phyloP scores from a whole-genome alignment of 106 monocot species.

The Dioscorea zingiberensis region DNA sequence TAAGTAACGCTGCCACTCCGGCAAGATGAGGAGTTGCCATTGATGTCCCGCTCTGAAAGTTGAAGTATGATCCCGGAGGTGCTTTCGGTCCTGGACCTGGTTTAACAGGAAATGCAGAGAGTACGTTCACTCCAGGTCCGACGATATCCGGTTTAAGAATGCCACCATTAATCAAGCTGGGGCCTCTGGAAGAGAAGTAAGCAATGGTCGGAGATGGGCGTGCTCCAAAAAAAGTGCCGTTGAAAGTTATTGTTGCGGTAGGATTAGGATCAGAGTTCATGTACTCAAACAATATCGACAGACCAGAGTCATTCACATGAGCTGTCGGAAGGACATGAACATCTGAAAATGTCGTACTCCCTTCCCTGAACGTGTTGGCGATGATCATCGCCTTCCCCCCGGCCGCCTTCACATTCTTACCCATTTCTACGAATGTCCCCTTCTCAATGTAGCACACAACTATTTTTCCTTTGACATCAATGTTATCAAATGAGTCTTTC shows the following conservation, averaged over 20 bases:
- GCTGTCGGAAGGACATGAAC: not conserved
- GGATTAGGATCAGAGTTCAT: not conserved
- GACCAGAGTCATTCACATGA: not conserved
- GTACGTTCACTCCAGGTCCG: not conserved
- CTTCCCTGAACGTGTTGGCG: not conserved
- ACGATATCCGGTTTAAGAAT: conserved; percentile 4
- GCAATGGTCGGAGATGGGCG: not conserved
- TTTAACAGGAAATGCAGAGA: not conserved
- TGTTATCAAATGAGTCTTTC: conserved; percentile 2
- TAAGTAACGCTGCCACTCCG: conserved; percentile 1
- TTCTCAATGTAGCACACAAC: not conserved
- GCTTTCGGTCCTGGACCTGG: not conserved
- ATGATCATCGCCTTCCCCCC: not conserved
- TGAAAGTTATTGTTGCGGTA: not conserved
- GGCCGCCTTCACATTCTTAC: not conserved
- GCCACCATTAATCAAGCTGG: not conserved
- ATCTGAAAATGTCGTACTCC: not conserved
- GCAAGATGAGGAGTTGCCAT: conserved; percentile 4
- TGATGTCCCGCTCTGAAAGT: conserved; percentile 17
- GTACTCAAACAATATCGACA: not conserved
- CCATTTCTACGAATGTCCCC: not conserved
- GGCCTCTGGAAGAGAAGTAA: not conserved
- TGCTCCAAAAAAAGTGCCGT: not conserved
- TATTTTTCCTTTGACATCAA: conserved; percentile 8
- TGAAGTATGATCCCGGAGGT: not conserved